Evolutionary conservation across 257 asterid species (phyloP), one percentile per base, ranked within the genome.

Genomic region (Buddleja alternifolia): DNA sequence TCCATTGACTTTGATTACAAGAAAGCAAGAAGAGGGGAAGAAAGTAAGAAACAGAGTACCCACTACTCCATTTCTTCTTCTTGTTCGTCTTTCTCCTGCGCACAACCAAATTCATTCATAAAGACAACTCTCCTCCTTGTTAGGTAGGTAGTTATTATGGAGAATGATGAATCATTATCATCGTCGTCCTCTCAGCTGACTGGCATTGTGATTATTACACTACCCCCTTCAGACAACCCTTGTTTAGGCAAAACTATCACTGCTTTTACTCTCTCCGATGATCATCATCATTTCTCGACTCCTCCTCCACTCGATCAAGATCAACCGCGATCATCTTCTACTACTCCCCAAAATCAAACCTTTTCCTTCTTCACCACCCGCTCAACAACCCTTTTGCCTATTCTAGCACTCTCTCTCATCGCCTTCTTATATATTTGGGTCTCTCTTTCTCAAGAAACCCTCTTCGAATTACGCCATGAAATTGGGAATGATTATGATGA

Each of bases 231-330:
- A 36, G 91, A 86, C 36, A 86, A 88, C 47, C 93, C 93, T 42
- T 84, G 86, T 21, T 39, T 73, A 10, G 96, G 93, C 67, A 88
- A 88, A 86, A 88, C 93, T 40, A 86, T 88, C 0, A 84, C 96
- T 58, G 91, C 93, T 42, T 84, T 66, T 54, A 82, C 96, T 57
- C 45, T 88, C 66, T 75, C 81, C 42, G 71, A 73, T 52, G 16
- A 79, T 47, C 83, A 48, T 47, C 58, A 10, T 57, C 83, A n/a
- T 70, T 8, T 34, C 53, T 16, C 78, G 56, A 25, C 59, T 7
- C 32, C 59, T 61, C 21, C 41, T 47, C 69, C 34, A 12, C 51
- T 17, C 61, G 29, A 40, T n/a, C 75, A 47, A 32, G 29, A 41
- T n/a, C 75, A 47, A 32, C 64, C 75, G 44, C 74, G 17, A 7